Evolutionary conservation across 352 stramenopile species (phyloP), one percentile per base, ranked within the genome.

Genomic region (Pythium periplocum): DNA sequence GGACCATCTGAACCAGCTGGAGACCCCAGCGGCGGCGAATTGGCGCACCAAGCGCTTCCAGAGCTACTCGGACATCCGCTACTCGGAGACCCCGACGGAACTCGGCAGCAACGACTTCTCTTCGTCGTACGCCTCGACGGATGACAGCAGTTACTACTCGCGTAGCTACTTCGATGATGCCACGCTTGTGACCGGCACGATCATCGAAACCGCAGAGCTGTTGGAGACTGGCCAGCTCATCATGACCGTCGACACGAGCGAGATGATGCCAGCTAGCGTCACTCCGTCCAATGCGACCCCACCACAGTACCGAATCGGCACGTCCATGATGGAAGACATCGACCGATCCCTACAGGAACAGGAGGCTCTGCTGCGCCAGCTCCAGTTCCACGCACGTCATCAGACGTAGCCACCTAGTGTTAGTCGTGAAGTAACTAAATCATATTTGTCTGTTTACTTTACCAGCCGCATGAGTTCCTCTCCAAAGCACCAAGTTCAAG

Each of bases 161-260:
- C 17, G 17, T 26, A 26, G 17, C n/a, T 54, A 54, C 35, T 45
- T 54, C 34, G 53, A 60, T 34, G 53, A 60, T 9, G 26, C 33
- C 6, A 40, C 48, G 38, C 10, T 48, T 2, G 10, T 43, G 53
- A 49, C 34, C 47, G 36, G 51, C 10, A 42, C 42, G 33, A 57
- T 42, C 36, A 41, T 38, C 9, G 38, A 33, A 3, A 41, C n/a
- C 39, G 43, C 33, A 17, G 51, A 37, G 8, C 31, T 38, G 31
- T 30, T 32, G 33, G 46, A 48, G 26, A 48, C 17, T 48, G 17
- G 26, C 46, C 30, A 47, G 49, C 38, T 60, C 37, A 9, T 54
- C 4, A 31, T 51, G 35, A 50, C 47, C 9, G 26, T 61, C 33
- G 55, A 61, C 48, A 61, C 55, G 30, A 55, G 48, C 31, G 55